These are phyloP conservation scores for Acacia pycnantha DNA, from an alignment of 331 rosid genomes.

Conservation along the genomic window DNA sequence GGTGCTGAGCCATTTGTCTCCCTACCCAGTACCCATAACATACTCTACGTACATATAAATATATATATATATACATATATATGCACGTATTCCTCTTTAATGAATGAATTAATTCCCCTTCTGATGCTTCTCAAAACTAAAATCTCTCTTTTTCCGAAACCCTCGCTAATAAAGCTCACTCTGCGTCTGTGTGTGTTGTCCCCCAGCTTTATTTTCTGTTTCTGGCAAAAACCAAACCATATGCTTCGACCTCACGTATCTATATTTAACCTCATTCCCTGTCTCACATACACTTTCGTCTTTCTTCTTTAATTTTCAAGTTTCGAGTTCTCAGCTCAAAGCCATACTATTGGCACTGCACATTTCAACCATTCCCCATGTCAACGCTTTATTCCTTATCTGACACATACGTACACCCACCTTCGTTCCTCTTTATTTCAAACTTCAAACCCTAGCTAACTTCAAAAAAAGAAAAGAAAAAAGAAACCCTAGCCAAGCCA, in stretches of 20 bases:
- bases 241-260: not conserved
- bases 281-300: not conserved
- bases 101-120: not conserved
- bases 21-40: not conserved
- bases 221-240: slow-evolving; percentile 7
- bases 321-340: not conserved
- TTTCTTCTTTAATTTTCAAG: not conserved
- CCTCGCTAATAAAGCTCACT: not conserved
- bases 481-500: not conserved
- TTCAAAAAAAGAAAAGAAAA: too few species aligned
- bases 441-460: not conserved
- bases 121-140: not conserved
- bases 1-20: slow-evolving; percentile 15
- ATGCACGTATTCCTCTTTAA: not conserved
- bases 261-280: not conserved
- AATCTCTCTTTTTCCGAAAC: not conserved
- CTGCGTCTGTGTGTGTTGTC: not conserved
- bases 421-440: not conserved
- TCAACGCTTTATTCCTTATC: not conserved
- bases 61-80: not conserved
- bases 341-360: not conserved
- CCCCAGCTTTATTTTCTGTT: not conserved
- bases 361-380: not conserved
- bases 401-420: not conserved
- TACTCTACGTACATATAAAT: too few species aligned